Evolutionary conservation across 257 asterid genomes (phyloP).

Genomic region (Perilla frutescens): DNA sequence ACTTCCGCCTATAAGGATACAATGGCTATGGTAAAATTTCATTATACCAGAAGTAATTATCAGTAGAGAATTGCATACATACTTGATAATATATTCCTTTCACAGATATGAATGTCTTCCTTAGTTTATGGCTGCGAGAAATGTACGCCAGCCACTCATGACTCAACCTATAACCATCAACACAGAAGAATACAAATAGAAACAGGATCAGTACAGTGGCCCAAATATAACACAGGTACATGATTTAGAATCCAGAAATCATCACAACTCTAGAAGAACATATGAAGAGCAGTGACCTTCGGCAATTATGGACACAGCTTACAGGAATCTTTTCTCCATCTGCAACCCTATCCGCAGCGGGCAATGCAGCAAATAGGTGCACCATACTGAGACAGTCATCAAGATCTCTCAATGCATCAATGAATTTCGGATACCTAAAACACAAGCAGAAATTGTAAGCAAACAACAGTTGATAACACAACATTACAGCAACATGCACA

Average conservation of each 20-base stretch:
- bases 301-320: conserved; percentile 74
- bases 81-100: conserved; percentile 98
- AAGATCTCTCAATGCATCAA: conserved; percentile 93
- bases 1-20: conserved; percentile 73
- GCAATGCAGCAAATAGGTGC: conserved; percentile 97
- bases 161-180: conserved; percentile 68
- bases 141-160: conserved; percentile 98
- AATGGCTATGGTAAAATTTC: conserved; percentile 7
- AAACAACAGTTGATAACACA: neutral
- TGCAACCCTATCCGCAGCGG: conserved; percentile 78
- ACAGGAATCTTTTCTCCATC: conserved; percentile 89
- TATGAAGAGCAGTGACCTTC: conserved; percentile 59
- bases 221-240: neutral
- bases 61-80: conserved; percentile 27
- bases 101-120: conserved; percentile 92
- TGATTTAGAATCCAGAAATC: neutral
- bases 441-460: conserved; percentile 11
- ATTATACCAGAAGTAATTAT: conserved; percentile 23
- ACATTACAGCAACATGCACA: neutral
- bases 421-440: conserved; percentile 80
- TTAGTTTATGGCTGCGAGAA: conserved; percentile 86
- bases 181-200: neutral
- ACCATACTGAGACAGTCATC: conserved; percentile 98
- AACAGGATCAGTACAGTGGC: conserved; percentile 25
- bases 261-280: neutral